These are phyloP conservation scores for Neopestalotiopsis sp. DNA, from an alignment of 2,329 filamentous ascomycete genomes.

Conservation along the genomic window DNA sequence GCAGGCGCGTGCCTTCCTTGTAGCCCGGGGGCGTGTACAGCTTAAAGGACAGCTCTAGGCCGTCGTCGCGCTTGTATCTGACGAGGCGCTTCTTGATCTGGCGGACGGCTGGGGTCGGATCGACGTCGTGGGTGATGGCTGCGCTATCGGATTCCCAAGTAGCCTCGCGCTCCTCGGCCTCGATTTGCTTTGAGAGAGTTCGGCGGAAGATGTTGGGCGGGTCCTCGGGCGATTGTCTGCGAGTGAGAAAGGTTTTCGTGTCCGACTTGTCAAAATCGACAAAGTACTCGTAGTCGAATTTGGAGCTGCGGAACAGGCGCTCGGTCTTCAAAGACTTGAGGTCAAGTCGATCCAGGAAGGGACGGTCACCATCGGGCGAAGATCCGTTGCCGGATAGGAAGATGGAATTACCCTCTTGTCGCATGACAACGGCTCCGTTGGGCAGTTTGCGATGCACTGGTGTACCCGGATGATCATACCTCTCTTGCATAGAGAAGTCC, in stretches of 20 bases:
- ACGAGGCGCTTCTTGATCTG: conserved; percentile 12
- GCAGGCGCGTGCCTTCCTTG: conserved; percentile 6
- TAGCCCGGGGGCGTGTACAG: background rate
- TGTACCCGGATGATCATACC: background rate
- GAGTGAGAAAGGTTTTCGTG: background rate
- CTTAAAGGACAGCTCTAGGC: conserved; percentile 6
- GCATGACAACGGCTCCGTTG: conserved; percentile 4
- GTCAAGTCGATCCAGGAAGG: conserved; percentile 4
- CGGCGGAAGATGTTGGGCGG: conserved; percentile 10
- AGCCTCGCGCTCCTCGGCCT: background rate
- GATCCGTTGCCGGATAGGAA: background rate
- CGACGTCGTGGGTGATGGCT: background rate
- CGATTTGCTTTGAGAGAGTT: background rate
- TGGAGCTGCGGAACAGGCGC: conserved; percentile 5
- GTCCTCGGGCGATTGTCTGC: conserved; percentile 1
- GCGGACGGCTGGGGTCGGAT: conserved; percentile 2
- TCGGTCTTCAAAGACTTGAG: background rate
- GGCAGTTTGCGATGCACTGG: background rate
- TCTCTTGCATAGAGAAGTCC: conserved; percentile 5
- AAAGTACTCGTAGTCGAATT: background rate
- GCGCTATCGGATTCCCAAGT: background rate
- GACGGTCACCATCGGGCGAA: conserved; percentile 3
- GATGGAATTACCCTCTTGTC: background rate
- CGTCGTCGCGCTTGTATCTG: conserved; percentile 8
- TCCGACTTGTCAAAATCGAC: conserved; percentile 9